Conservation (phyloP, 2,329 filamentous ascomycete genomes). For the Xylaria sp. region DNA sequence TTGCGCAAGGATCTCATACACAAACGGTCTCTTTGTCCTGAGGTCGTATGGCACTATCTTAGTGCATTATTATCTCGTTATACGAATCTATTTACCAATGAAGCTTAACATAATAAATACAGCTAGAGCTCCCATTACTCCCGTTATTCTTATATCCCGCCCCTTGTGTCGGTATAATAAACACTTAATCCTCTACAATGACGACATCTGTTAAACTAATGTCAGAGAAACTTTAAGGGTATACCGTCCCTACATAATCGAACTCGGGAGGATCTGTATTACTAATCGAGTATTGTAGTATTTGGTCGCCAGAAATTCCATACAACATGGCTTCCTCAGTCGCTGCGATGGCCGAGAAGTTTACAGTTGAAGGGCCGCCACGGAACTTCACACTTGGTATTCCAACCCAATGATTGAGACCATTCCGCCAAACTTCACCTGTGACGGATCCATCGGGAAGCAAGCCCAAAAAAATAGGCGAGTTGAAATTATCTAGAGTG, state of each 20-base stretch:
- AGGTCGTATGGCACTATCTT: too few species aligned
- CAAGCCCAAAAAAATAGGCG: conserved; percentile 28
- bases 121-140: not conserved
- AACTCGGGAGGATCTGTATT: conserved; percentile 42
- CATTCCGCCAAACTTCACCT: not conserved
- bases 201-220: too few species aligned
- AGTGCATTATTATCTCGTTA: too few species aligned
- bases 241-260: conserved; percentile 43
- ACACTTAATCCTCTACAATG: too few species aligned
- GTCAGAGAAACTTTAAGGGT: conserved; percentile 34
- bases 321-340: conserved; percentile 46
- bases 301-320: conserved; percentile 43
- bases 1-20: too few species aligned
- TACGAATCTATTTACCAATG: too few species aligned
- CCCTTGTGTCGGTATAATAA: too few species aligned
- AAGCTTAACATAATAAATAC: not conserved
- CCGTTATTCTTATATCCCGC: not conserved
- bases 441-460: conserved; percentile 32
- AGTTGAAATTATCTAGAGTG: too few species aligned
- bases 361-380: conserved; percentile 38
- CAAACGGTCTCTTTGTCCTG: too few species aligned
- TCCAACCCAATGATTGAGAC: not conserved
- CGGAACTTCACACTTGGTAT: conserved; percentile 38
- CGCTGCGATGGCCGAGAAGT: conserved; percentile 45
- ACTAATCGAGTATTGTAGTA: conserved; percentile 44